Evolutionary conservation across 768 basidiomycete species (phyloP).

Genomic region (Suillus plorans): DNA sequence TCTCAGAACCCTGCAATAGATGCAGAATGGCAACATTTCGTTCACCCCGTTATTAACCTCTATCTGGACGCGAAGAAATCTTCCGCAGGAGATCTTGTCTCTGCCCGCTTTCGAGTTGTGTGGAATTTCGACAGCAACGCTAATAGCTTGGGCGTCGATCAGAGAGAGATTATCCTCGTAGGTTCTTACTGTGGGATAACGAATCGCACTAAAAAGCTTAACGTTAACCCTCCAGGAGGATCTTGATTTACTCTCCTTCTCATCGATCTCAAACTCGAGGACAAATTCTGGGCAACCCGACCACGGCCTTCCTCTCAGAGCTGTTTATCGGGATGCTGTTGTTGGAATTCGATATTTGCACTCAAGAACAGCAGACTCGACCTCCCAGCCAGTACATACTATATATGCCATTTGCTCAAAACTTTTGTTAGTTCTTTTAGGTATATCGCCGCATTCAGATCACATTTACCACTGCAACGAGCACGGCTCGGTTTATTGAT

Average conservation of each 20-base stretch:
- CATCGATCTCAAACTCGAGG: constrained; percentile 38
- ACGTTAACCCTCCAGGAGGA: constrained; percentile 66
- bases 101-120: constrained; percentile 61
- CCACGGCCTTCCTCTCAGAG: constrained; percentile 73
- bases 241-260: constrained; percentile 70
- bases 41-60: constrained; percentile 65
- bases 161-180: constrained; percentile 67
- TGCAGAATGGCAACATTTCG: constrained; percentile 77
- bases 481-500: constrained; percentile 58
- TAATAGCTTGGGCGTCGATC: constrained; percentile 38
- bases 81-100: constrained; percentile 51
- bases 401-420: constrained; percentile 10
- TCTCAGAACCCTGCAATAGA: constrained; percentile 23
- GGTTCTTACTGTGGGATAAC: constrained; percentile 22
- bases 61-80: constrained; percentile 60
- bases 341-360: constrained; percentile 78
- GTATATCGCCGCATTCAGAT: constrained; percentile 76
- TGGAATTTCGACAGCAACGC: constrained; percentile 54
- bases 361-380: constrained; percentile 35
- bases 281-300: constrained; percentile 32
- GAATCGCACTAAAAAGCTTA: constrained; percentile 15
- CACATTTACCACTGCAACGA: constrained; percentile 52
- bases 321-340: constrained; percentile 70
- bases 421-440: constrained; percentile 34
- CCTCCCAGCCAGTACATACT: constrained; percentile 33